phyloP scores from a whole-genome alignment of 2,329 filamentous ascomycete genomes.

The Pestalotiopsis sp. region DNA sequence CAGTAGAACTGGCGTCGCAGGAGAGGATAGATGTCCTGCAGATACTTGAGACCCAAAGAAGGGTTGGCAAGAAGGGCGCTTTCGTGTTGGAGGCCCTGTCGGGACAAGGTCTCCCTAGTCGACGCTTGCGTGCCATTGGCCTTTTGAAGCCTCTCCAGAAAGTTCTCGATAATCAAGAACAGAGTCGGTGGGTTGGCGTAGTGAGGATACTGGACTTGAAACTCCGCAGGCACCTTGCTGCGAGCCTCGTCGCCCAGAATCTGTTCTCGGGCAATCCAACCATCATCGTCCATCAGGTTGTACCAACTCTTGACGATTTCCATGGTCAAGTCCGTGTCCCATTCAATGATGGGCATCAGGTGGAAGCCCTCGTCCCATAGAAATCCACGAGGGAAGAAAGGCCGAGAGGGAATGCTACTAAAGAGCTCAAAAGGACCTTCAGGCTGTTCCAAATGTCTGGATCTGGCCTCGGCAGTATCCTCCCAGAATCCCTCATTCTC shows the following conservation, averaged over 20 bases:
- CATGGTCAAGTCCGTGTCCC: constrained; percentile 84
- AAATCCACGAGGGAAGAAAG: constrained; percentile 96
- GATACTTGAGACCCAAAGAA: constrained; percentile 67
- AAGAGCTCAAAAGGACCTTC: constrained; percentile 89
- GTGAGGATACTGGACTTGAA: constrained; percentile 94
- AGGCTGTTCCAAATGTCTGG: constrained; percentile 63
- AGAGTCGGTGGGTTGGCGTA: constrained; percentile 96
- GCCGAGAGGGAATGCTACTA: constrained; percentile 85
- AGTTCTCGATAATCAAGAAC: constrained; percentile 82
- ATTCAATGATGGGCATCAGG: constrained; percentile 85
- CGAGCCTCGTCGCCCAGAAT: constrained; percentile 89
- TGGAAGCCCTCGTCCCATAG: constrained; percentile 99
- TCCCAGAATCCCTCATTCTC: constrained; percentile 96
- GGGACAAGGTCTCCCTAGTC: constrained; percentile 43
- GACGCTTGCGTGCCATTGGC: constrained; percentile 46
- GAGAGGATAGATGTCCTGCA: constrained; percentile 78
- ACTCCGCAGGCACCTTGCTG: constrained; percentile 91
- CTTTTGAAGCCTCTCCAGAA: constrained; percentile 74
- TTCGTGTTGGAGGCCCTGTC: constrained; percentile 47
- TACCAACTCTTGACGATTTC: constrained; percentile 97
- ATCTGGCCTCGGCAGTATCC: constrained; percentile 78
- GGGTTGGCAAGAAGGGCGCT: constrained; percentile 67
- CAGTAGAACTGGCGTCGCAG: constrained; percentile 87
- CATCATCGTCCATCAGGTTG: constrained; percentile 91
- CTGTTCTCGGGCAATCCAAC: constrained; percentile 96